Conservation (phyloP, 2,329 filamentous ascomycete genomes). For the Lojkania enalia region DNA sequence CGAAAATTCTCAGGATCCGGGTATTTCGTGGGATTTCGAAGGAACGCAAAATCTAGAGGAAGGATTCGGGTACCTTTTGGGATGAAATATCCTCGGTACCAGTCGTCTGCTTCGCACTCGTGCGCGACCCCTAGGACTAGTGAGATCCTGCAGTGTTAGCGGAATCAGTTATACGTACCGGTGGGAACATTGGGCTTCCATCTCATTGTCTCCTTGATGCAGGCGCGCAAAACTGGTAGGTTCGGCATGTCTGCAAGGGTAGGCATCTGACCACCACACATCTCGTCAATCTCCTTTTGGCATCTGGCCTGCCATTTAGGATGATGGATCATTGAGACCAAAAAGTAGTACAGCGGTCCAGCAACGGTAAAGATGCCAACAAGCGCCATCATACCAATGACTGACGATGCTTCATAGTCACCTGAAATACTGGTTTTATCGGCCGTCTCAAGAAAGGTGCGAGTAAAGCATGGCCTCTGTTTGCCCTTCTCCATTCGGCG, state of each 20-base stretch:
- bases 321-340: constrained; percentile 43
- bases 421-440: constrained; percentile 47
- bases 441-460: constrained; percentile 38
- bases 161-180: constrained; percentile 36
- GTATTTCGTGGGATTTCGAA: constrained; percentile 59
- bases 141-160: no score
- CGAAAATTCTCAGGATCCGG: constrained; percentile 65
- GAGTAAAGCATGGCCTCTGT: constrained; percentile 38
- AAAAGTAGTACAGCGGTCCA: constrained; percentile 44
- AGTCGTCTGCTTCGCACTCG: constrained; percentile 56
- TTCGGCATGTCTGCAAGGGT: constrained; percentile 45
- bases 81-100: constrained; percentile 54
- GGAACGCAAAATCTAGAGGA: constrained; percentile 42
- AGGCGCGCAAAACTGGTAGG: constrained; percentile 51
- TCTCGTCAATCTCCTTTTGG: constrained; percentile 38
- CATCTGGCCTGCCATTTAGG: constrained; percentile 42
- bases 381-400: constrained; percentile 45
- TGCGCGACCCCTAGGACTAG: constrained; percentile 55
- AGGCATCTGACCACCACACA: constrained; percentile 31
- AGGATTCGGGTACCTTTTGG: constrained; percentile 51
- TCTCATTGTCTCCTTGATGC: constrained; percentile 50
- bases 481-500: constrained; percentile 37
- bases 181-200: constrained; percentile 54
- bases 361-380: constrained; percentile 46
- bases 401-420: constrained; percentile 45